Evolutionary conservation across 2,329 filamentous ascomycete species (phyloP), one percentile per base, ranked within the genome.

Genomic region (Capronia coronata): DNA sequence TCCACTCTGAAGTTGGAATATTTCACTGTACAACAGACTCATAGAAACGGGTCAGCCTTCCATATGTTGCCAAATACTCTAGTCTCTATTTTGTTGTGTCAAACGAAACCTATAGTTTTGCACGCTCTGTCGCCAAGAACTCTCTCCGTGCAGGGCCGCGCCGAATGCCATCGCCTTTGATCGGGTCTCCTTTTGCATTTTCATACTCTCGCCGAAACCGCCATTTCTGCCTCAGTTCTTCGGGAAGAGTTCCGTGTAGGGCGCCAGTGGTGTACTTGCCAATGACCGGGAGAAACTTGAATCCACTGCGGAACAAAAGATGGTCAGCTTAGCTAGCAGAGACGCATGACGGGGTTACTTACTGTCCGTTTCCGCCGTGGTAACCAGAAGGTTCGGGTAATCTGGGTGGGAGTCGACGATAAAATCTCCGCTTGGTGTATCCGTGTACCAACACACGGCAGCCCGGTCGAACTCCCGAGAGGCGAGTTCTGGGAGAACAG

Each of bases 371-470:
- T 7, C 73, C 74, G 3, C 73, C 74, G 72, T 75, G 10, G 74
- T 74, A 39, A 77, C 61, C 60, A 75, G 73, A 4, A 77, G 65
- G 32, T 27, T 46, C 5, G 16, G 1, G 65, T 77, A 77, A 11
- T 72, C 67, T 0, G 84, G 84, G 60, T 87, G 83, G 65, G 82
- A 81, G 62, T 82, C 78, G 53, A 87, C 73, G 47, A 88, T 72
- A 69, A 85, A 88, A 62, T 88, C 80, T 21, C 79, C 84, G 14
- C 78, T 79, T 9, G 78, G 74, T 57, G 84, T 87, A 68, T 87
- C 84, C 2, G 79, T 80, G 64, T 87, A 88, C 84, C 84, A 88
- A 69, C 84, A 88, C 45, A 87, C 67, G 18, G 82, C 72, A 1
- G 79, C 82, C 48, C 72, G 70, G 50, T 68, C 68, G 68, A 86